A percentile compares a stretch with the other conserved stretches of the same genome.
These are phyloP conservation scores for Cryptosporidium baileyi DNA, from an alignment of 169 alveolate species.

Conservation along the genomic window DNA sequence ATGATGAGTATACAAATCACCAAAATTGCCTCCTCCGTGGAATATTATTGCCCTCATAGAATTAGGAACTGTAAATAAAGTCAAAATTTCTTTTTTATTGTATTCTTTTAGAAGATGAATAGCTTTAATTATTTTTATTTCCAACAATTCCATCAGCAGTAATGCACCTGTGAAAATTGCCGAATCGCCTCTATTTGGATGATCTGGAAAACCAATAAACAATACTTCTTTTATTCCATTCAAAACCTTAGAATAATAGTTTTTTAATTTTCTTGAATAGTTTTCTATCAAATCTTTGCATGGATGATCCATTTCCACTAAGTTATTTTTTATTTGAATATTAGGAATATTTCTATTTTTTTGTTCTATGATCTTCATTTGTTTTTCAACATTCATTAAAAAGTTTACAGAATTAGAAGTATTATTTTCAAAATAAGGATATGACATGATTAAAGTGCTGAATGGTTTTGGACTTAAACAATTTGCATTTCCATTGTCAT, in stretches of 20 bases:
- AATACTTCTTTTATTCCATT: slow-evolving; percentile 34
- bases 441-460: slow-evolving; percentile 25
- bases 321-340: slow-evolving; percentile 9
- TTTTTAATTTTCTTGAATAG: slow-evolving; percentile 25
- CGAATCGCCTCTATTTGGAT: slow-evolving; percentile 67
- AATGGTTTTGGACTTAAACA: not conserved
- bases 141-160: slow-evolving; percentile 25
- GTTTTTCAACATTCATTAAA: not conserved
- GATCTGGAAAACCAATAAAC: slow-evolving; percentile 66
- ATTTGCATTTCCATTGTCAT: not conserved
- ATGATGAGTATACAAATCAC: slow-evolving; percentile 67
- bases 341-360: not conserved
- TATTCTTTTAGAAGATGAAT: slow-evolving; percentile 39
- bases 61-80: not conserved
- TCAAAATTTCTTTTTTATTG: slow-evolving; percentile 1
- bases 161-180: slow-evolving; percentile 66
- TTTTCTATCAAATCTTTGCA: slow-evolving; percentile 23
- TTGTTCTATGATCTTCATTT: not conserved
- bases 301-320: slow-evolving; percentile 51
- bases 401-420: not conserved
- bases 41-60: slow-evolving; percentile 32
- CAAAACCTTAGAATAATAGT: slow-evolving; percentile 19
- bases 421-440: slow-evolving; percentile 16
- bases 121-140: slow-evolving; percentile 29
- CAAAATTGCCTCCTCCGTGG: slow-evolving; percentile 69